phyloP scores from a whole-genome alignment of 2,329 filamentous ascomycete species.

The Talaromyces verruculosus region DNA sequence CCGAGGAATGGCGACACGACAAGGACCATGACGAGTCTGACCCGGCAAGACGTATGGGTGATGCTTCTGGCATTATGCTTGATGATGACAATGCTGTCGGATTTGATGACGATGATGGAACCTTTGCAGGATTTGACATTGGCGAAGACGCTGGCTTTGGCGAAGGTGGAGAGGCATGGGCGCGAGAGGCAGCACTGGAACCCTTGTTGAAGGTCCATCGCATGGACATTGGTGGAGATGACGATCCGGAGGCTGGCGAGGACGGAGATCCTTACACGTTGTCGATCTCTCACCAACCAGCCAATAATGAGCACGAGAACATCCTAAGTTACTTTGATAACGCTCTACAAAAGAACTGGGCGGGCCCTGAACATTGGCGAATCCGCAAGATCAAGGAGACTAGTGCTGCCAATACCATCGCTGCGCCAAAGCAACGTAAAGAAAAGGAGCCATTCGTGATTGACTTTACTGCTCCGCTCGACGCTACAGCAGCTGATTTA shows the following conservation, averaged over 20 bases:
- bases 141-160: constrained; percentile 74
- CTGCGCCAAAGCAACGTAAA: constrained; percentile 66
- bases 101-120: constrained; percentile 75
- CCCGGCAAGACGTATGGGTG: constrained; percentile 52
- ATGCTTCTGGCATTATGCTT: constrained; percentile 77
- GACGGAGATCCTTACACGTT: constrained; percentile 73
- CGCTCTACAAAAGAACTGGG: constrained; percentile 95
- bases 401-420: constrained; percentile 51
- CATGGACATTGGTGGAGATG: constrained; percentile 52
- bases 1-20: constrained; percentile 78
- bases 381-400: constrained; percentile 89
- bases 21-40: constrained; percentile 54
- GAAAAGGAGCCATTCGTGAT: constrained; percentile 97
- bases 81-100: constrained; percentile 82
- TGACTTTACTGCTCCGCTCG: constrained; percentile 77
- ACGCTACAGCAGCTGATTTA: constrained; percentile 66
- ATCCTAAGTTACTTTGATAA: constrained; percentile 98
- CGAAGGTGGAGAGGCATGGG: constrained; percentile 95
- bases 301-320: constrained; percentile 76
- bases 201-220: constrained; percentile 78
- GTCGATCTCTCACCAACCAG: constrained; percentile 70
- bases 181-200: constrained; percentile 80
- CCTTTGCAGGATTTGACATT: constrained; percentile 69
- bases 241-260: constrained; percentile 55
- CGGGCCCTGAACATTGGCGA: constrained; percentile 96